These are phyloP conservation scores for Gilbertella persicaria DNA, from an alignment of 371 early-diverging fungal species.

Conservation along the genomic window DNA sequence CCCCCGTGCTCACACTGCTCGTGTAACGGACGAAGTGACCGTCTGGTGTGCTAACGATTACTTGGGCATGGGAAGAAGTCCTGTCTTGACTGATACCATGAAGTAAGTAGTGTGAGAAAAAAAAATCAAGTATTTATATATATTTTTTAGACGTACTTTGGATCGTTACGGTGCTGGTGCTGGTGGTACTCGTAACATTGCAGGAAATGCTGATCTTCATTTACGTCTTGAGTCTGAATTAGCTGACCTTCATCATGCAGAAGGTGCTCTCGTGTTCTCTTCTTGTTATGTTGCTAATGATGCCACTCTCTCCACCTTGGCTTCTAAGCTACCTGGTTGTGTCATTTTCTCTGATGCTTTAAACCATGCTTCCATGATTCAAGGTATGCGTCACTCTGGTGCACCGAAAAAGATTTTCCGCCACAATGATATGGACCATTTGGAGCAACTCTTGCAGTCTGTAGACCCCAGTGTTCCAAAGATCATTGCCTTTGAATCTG, in stretches of 20 bases:
- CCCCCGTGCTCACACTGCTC: slow-evolving; percentile 93
- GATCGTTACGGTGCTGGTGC: slow-evolving; percentile 98
- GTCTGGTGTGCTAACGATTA: slow-evolving; percentile 99
- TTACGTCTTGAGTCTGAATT: slow-evolving; percentile 90
- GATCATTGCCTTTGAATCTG: slow-evolving; percentile 97
- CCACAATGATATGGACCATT: slow-evolving; percentile 92
- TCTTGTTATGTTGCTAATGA: slow-evolving; percentile 99
- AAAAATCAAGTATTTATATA: slow-evolving; percentile 29
- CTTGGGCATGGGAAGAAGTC: slow-evolving; percentile 92
- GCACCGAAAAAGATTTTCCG: slow-evolving; percentile 91
- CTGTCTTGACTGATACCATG: slow-evolving; percentile 86
- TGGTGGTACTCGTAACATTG: slow-evolving; percentile 99
- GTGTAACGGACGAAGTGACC: slow-evolving; percentile 83
- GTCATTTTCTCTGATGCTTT: slow-evolving; percentile 93
- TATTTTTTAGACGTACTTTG: slow-evolving; percentile 63
- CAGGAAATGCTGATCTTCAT: slow-evolving; percentile 96
- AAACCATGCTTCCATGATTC: slow-evolving; percentile 99
- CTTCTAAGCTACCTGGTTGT: slow-evolving; percentile 88
- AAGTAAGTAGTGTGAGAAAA: slow-evolving; percentile 54
- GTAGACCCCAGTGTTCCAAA: slow-evolving; percentile 87
- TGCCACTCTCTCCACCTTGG: slow-evolving; percentile 92
- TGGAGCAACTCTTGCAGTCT: slow-evolving; percentile 82
- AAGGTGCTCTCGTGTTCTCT: slow-evolving; percentile 94
- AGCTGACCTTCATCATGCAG: slow-evolving; percentile 90
- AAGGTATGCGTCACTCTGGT: slow-evolving; percentile 94